Conservation (phyloP, 208 protist species). For the Crithidia mellificae region DNA sequence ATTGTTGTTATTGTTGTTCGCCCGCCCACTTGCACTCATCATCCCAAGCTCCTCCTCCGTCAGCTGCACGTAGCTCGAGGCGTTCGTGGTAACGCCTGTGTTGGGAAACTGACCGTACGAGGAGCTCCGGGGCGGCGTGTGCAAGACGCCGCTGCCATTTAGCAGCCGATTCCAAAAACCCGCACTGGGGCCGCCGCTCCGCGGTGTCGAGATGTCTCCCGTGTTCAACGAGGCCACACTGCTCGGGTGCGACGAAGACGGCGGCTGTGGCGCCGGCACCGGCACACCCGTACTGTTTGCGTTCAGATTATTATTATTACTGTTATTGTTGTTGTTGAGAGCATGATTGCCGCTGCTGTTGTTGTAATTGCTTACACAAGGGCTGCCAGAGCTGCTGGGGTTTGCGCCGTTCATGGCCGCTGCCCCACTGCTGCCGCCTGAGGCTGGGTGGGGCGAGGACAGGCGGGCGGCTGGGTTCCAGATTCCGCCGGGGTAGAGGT, state of each 20-base stretch:
- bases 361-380: too few species aligned
- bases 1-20: too few species aligned
- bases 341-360: too few species aligned
- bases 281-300: too few species aligned
- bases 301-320: too few species aligned
- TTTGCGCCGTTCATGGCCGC: too few species aligned
- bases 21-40: slow-evolving; percentile 9
- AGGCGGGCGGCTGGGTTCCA: slow-evolving; percentile 22
- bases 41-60: slow-evolving; percentile 28
- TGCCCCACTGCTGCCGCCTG: neutral
- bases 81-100: slow-evolving; percentile 22
- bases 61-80: slow-evolving; percentile 32
- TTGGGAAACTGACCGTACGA: neutral
- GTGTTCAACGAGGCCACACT: slow-evolving; percentile 15
- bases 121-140: slow-evolving; percentile 9
- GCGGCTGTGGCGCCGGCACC: neutral
- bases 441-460: neutral
- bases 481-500: slow-evolving; percentile 29
- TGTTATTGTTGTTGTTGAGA: too few species aligned
- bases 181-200: slow-evolving; percentile 9
- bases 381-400: too few species aligned
- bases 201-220: slow-evolving; percentile 21
- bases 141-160: slow-evolving; percentile 13
- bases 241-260: neutral
- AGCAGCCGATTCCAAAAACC: slow-evolving; percentile 26